Evolutionary conservation across 768 basidiomycete species (phyloP).

Genomic region (Lactarius vividus): DNA sequence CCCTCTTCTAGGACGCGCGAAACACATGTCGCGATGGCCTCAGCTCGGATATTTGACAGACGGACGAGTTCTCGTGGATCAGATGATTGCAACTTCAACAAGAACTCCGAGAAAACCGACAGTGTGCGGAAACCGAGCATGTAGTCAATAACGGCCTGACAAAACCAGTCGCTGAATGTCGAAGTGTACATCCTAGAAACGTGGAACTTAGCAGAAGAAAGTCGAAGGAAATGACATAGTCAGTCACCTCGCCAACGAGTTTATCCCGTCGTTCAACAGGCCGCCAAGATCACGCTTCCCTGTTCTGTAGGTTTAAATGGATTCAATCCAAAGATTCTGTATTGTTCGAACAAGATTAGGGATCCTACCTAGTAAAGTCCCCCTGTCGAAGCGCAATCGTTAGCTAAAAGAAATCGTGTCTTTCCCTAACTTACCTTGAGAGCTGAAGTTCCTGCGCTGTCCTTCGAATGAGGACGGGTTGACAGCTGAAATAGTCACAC

Average conservation of each 20-base stretch:
- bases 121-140: slow-evolving; percentile 84
- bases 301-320: slow-evolving; percentile 50
- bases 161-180: slow-evolving; percentile 94
- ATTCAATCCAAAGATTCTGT: slow-evolving; percentile 2
- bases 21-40: slow-evolving; percentile 88
- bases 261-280: slow-evolving; percentile 92
- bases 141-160: slow-evolving; percentile 92
- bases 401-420: slow-evolving; percentile 2
- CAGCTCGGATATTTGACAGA: slow-evolving; percentile 83
- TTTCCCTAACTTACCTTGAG: slow-evolving; percentile 63
- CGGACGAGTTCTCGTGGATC: slow-evolving; percentile 89
- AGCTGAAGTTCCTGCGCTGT: slow-evolving; percentile 91
- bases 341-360: not conserved
- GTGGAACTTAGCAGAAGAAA: slow-evolving; percentile 7
- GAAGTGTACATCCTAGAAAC: slow-evolving; percentile 73
- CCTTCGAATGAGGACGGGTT: slow-evolving; percentile 26
- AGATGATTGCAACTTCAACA: slow-evolving; percentile 83
- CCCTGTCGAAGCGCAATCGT: slow-evolving; percentile 45
- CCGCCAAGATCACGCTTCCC: slow-evolving; percentile 94
- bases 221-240: not conserved
- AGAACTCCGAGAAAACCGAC: slow-evolving; percentile 91
- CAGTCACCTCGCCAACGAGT: slow-evolving; percentile 76
- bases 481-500: slow-evolving; percentile 32
- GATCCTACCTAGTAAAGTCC: slow-evolving; percentile 74
- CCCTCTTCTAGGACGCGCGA: slow-evolving; percentile 44